Percentiles rank a stretch among this genome's conserved stretches.
Evolutionary conservation across 768 basidiomycete genomes (phyloP).

Genomic region (Lactarius indigo): DNA sequence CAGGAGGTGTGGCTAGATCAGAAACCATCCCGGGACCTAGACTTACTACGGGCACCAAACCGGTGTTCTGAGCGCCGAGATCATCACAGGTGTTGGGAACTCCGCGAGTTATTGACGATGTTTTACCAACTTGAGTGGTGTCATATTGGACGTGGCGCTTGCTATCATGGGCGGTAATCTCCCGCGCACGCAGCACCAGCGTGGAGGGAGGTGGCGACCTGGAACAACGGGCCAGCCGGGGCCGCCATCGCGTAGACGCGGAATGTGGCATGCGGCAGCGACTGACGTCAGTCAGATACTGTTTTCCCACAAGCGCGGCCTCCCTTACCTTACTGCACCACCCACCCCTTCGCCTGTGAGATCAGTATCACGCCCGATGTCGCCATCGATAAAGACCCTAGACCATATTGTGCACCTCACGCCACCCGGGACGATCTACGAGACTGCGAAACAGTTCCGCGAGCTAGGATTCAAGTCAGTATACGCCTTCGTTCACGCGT

Average conservation of each 20-base stretch:
- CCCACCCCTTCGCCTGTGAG: background rate
- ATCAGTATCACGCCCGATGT: background rate
- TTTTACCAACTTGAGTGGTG: background rate
- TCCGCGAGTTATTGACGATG: background rate
- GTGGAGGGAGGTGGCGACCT: background rate
- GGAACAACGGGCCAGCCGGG: background rate
- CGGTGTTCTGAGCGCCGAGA: background rate
- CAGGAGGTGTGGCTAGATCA: background rate
- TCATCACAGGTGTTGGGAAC: background rate
- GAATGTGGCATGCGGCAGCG: background rate
- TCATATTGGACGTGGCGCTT: background rate
- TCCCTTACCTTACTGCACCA: background rate
- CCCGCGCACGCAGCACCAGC: background rate
- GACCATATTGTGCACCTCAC: constrained; percentile 76
- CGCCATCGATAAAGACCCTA: constrained; percentile 41
- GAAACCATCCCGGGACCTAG: background rate
- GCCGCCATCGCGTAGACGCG: background rate
- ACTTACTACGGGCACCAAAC: background rate
- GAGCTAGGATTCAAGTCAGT: constrained; percentile 65
- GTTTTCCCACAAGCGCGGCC: background rate
- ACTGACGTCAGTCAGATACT: background rate
- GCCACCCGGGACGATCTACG: constrained; percentile 53
- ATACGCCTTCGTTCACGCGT: background rate
- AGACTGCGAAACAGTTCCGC: constrained; percentile 49
- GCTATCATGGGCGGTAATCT: background rate